Base-by-base conservation (phyloP, 2,329 filamentous ascomycete species). In the Karstenula rhodostoma region DNA sequence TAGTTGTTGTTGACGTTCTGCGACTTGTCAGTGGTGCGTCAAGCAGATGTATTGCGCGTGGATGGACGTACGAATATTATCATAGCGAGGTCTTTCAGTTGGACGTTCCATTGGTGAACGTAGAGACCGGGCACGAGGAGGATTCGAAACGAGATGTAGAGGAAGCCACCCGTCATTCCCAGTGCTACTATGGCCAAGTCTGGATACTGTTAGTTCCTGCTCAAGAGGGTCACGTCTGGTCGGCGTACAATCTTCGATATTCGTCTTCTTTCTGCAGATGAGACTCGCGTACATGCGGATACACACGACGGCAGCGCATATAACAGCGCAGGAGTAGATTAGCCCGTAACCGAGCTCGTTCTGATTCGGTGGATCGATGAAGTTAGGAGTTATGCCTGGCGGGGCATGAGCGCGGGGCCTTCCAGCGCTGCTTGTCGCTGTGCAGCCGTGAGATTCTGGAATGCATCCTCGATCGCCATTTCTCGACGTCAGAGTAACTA, bases 71-170 rank as follows among this genome's bases (percentile, higher is more conserved):
- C 59, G 37, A 47, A 58, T 5, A 62, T 35, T 6, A 59, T 46
- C 5, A n/a, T 15, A 17, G 53, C 32, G 15, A 64, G 40, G 19
- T 59, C 37, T 43, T 61, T 63, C 19, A 65, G 32, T 12, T 37
- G 43, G 2, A 67, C 47, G 37, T 67, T 57, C 62, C 62, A 65
- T 47, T 55, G 52, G 43, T 65, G 58, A 15, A 67, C 57, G 49
- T 60, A 62, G 27, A 56, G 29, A 5, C 64, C 62, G 15, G 62
- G 56, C 22, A 46, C 9, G 5, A 42, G 9, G 15, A 58, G 7
- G 19, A 61, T 43, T 32, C 46, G 40, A 15, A 33, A 55, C 2
- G 35, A 49, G 37, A 54, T 43, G 37, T 62, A 64, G 15, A 64
- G 43, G n/a, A 57, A 62, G 6, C 64, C 62, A 10, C 53, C 60